phyloP scores from a whole-genome alignment of 495 filamentous ascomycete genomes.

The Penicillium salamii region DNA sequence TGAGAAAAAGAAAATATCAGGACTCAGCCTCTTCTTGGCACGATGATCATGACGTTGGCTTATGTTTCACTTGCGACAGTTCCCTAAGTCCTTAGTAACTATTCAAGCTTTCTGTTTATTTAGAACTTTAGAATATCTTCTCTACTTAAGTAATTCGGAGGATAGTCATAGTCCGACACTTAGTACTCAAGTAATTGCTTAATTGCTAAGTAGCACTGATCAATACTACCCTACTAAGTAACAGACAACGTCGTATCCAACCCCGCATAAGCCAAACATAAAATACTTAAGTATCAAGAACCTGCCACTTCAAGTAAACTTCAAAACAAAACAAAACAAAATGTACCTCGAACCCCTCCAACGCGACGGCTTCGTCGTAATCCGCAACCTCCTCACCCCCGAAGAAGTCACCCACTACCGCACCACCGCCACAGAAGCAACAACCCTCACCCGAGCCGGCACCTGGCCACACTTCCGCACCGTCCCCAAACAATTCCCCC shows the following conservation, averaged over 20 bases:
- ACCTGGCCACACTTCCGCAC: constrained; percentile 77
- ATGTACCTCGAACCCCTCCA: constrained; percentile 42
- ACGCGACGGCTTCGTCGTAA: constrained; percentile 48
- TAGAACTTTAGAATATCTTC: too few species aligned
- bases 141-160: too few species aligned
- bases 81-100: too few species aligned
- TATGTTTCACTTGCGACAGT: too few species aligned
- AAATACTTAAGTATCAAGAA: too few species aligned
- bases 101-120: too few species aligned
- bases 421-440: constrained; percentile 49
- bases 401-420: constrained; percentile 52
- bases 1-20: too few species aligned
- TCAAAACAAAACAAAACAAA: not conserved
- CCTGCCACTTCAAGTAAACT: too few species aligned
- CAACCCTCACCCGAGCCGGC: constrained; percentile 56
- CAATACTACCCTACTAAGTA: not conserved
- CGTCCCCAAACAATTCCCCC: constrained; percentile 82
- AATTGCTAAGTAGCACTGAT: constrained; percentile 23
- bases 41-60: too few species aligned
- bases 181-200: too few species aligned
- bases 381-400: constrained; percentile 46
- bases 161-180: too few species aligned
- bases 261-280: constrained; percentile 3
- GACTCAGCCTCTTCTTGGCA: too few species aligned
- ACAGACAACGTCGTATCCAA: not conserved